Percentiles rank a stretch among this genome's conserved stretches.
phyloP scores from a whole-genome alignment of 441 rosid genomes.

The Brassica balearica region DNA sequence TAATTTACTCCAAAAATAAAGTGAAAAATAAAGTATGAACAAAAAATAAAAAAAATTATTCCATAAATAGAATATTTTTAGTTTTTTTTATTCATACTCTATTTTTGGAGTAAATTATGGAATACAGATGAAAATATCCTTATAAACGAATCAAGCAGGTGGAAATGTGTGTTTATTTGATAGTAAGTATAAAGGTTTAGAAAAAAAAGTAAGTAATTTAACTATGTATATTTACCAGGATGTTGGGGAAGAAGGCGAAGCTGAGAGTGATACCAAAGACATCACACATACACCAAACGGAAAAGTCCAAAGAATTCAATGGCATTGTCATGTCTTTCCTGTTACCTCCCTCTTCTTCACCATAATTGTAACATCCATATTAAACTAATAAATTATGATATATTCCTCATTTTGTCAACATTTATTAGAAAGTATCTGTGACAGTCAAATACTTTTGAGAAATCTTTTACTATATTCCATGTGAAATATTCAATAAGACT shows the following conservation, averaged over 20 bases:
- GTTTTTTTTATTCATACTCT: too few relatives aligned
- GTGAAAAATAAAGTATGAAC: too few relatives aligned
- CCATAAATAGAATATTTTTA: too few relatives aligned
- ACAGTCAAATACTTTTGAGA: not conserved
- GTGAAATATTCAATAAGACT: not conserved
- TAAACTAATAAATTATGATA: not conserved
- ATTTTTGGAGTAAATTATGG: too few relatives aligned
- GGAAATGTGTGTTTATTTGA: slow-evolving; percentile 14
- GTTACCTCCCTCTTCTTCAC: slow-evolving; percentile 23
- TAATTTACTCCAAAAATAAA: too few relatives aligned
- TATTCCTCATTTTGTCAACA: not conserved
- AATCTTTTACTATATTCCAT: not conserved
- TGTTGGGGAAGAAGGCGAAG: slow-evolving; percentile 62
- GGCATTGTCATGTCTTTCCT: slow-evolving; percentile 51
- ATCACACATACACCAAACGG: slow-evolving; percentile 69
- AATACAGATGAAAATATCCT: too few relatives aligned
- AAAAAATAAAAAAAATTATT: too few relatives aligned
- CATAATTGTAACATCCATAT: slow-evolving; percentile 8
- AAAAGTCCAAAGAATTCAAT: slow-evolving; percentile 53
- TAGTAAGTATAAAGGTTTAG: not conserved
- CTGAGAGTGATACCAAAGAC: slow-evolving; percentile 59
- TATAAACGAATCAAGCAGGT: not conserved
- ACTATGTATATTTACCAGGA: slow-evolving; percentile 45
- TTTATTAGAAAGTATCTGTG: not conserved
- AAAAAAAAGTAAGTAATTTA: not conserved